Conservation (phyloP, 371 early-diverging fungal species). For the Mortierella sp. region DNA sequence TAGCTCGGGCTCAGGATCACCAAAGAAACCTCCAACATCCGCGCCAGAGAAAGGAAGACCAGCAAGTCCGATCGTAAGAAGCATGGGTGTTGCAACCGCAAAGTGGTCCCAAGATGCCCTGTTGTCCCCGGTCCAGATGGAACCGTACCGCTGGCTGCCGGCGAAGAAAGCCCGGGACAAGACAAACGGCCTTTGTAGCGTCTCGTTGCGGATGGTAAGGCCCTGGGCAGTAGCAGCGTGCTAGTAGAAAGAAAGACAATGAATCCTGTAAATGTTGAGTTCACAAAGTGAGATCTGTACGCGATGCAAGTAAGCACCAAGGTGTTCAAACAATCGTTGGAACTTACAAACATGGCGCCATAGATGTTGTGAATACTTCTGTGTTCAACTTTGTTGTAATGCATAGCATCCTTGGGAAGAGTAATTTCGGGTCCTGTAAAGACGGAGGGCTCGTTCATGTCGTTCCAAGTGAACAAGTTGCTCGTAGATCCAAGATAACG, state of each 20-base stretch:
- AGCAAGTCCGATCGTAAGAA: slow-evolving; percentile 79
- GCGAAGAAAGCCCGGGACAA: slow-evolving; percentile 93
- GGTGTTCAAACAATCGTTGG: neutral
- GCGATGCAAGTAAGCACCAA: neutral
- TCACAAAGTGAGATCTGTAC: neutral
- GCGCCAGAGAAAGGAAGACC: slow-evolving; percentile 90
- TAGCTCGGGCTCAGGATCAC: slow-evolving; percentile 85
- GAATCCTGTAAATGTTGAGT: neutral
- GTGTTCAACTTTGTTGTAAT: slow-evolving; percentile 83
- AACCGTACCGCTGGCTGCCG: slow-evolving; percentile 89
- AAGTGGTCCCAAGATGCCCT: slow-evolving; percentile 87
- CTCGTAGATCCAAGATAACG: slow-evolving; percentile 83
- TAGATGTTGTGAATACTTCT: slow-evolving; percentile 92
- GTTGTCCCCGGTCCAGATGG: slow-evolving; percentile 96
- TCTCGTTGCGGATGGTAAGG: slow-evolving; percentile 64
- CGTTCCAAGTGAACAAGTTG: slow-evolving; percentile 90
- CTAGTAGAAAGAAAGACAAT: slow-evolving; percentile 26
- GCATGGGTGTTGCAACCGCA: slow-evolving; percentile 83
- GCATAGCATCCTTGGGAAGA: slow-evolving; percentile 91
- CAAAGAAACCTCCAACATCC: slow-evolving; percentile 96
- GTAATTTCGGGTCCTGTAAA: slow-evolving; percentile 95
- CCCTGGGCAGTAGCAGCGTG: slow-evolving; percentile 71
- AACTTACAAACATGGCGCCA: slow-evolving; percentile 75
- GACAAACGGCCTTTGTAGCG: slow-evolving; percentile 86
- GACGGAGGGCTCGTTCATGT: slow-evolving; percentile 96